Evolutionary conservation across 495 filamentous ascomycete genomes (phyloP).

Genomic region (Rhizodiscina lignyota): DNA sequence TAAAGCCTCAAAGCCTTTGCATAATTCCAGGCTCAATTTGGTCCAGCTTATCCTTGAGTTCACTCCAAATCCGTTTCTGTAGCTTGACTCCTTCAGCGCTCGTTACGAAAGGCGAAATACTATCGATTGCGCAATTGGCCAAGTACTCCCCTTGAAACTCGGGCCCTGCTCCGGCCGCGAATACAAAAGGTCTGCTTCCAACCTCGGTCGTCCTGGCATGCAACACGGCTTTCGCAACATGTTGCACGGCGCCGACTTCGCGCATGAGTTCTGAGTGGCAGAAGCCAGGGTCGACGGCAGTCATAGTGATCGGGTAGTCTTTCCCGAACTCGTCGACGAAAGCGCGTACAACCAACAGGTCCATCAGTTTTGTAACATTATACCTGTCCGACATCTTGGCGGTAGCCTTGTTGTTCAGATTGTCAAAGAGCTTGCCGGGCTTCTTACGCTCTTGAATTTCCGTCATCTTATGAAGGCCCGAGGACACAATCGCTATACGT

Average conservation of each 20-base stretch:
- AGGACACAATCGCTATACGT: slow-evolving; percentile 9
- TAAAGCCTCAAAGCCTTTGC: not conserved
- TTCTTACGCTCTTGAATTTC: not conserved
- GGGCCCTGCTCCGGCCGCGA: not conserved
- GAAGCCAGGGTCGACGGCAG: slow-evolving; percentile 1
- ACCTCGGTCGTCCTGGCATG: not conserved
- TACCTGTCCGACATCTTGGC: slow-evolving; percentile 1
- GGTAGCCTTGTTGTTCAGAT: slow-evolving; percentile 2
- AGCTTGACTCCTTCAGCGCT: not conserved
- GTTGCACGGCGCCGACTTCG: not conserved
- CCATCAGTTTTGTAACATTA: slow-evolving; percentile 1
- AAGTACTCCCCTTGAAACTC: not conserved
- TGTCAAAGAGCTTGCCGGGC: not conserved
- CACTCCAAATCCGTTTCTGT: not conserved
- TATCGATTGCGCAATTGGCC: not conserved
- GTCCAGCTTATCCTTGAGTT: not conserved
- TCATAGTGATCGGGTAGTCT: slow-evolving; percentile 3
- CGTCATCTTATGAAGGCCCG: not conserved
- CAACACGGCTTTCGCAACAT: not conserved
- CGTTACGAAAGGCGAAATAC: not conserved
- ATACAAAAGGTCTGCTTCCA: not conserved
- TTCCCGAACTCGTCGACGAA: not conserved
- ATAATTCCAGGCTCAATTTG: not conserved
- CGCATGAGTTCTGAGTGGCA: not conserved
- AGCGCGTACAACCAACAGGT: slow-evolving; percentile 1